A percentile compares a stretch with the other conserved stretches of the same genome.
phyloP scores from a whole-genome alignment of 164 flowering plant genomes.

The Nelumbo lutea region DNA sequence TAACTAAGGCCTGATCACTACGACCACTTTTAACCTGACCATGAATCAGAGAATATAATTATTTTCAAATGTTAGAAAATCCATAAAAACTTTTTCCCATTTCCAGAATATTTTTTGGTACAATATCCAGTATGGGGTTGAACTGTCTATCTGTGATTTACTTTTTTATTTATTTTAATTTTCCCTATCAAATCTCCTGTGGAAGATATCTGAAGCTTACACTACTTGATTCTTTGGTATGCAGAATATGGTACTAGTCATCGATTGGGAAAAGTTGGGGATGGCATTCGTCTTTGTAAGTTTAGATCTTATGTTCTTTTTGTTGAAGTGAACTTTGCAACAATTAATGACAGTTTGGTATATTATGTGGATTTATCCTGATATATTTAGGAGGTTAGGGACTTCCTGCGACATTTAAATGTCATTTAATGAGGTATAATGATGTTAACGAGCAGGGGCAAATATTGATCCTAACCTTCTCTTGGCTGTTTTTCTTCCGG shows the following conservation, averaged over 20 bases:
- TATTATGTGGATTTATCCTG: neutral
- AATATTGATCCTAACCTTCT: constrained; percentile 81
- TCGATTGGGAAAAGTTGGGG: constrained; percentile 69
- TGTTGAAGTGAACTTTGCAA: neutral
- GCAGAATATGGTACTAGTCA: constrained; percentile 82
- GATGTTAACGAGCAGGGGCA: constrained; percentile 58
- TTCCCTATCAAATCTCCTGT: too few species aligned
- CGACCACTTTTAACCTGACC: too few species aligned
- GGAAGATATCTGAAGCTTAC: too few species aligned
- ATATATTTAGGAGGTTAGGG: neutral
- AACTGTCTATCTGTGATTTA: too few species aligned
- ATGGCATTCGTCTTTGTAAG: constrained; percentile 91
- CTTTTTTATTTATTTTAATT: too few species aligned
- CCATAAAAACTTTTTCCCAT: too few species aligned
- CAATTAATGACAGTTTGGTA: neutral
- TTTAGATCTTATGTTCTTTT: constrained; percentile 4
- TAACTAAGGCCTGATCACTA: too few species aligned
- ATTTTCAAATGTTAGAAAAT: too few species aligned
- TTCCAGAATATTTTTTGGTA: too few species aligned
- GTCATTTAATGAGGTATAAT: neutral
- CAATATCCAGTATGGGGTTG: too few species aligned
- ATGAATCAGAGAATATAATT: too few species aligned
- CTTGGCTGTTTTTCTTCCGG: constrained; percentile 92
- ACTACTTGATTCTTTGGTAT: too few species aligned
- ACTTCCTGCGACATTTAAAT: neutral